Evolutionary conservation across 306 rosid genomes (phyloP), one percentile per base, ranked within the genome.

Genomic region (Lotus japonicus): DNA sequence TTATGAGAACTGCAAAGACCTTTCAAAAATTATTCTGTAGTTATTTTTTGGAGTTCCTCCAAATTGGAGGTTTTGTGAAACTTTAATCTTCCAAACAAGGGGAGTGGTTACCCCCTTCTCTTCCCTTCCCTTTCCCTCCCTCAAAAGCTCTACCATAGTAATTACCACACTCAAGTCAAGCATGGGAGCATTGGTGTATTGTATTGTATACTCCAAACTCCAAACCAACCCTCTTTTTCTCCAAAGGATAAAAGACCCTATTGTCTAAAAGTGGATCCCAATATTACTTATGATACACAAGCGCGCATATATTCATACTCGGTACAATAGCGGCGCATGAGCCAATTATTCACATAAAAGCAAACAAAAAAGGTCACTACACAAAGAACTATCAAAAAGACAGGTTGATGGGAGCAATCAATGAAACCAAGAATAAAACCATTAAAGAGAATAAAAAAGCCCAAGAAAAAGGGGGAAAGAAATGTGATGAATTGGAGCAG

Each of bases 281-380:
- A 31, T 31, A 69, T 57, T 45, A 54, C n/a, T 44, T 43, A 80
- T 64, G 3, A 66, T 64, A 33, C 39, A 68, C 46, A 63, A 28
- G 36, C 36, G 67, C 4, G 4, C 4, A 26, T 26, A 26, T 3
- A 31, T 15, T 60, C 56, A 61, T n/a, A 68, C 16, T 50, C 26
- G 77, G 64, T 58, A 77, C 80, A 31, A 31, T 58, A 77, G 82
- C 80, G 80, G 78, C 85, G 85, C 85, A 74, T 71, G 83, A 73
- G 54, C 12, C 78, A 69, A 73, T 82, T 57, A 81, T 73, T 68
- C 73, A 70, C 60, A 46, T 58, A 16, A 68, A 73, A 77, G 80
- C 77, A 73, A 77, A 73, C 68, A 51, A 69, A 77, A 81, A 72
- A 75, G 79, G 79, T 81, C 71, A 75, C 77, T 75, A 64, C 85